These are phyloP conservation scores for Cercospora sojina DNA, from an alignment of 2,329 filamentous ascomycete species.

Conservation along the genomic window DNA sequence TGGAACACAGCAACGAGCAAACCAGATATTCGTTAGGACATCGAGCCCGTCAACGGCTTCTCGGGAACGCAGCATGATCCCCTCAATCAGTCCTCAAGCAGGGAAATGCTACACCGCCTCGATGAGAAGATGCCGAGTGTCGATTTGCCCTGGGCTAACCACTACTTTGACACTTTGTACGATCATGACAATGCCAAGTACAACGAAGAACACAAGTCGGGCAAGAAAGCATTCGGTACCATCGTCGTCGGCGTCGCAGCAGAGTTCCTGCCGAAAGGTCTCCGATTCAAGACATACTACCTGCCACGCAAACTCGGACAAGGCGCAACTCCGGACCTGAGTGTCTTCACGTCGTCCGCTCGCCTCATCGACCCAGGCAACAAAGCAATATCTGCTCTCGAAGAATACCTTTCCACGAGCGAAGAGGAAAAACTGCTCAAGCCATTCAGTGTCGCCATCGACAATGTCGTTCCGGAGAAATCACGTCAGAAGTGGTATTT, in stretches of 20 bases:
- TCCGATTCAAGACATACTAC: not conserved
- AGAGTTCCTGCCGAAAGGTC: not conserved
- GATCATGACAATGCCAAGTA: not conserved
- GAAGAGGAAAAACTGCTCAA: not conserved
- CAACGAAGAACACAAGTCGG: not conserved
- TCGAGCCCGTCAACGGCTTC: not conserved
- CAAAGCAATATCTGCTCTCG: not conserved
- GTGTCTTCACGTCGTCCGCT: not conserved
- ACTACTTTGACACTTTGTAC: not conserved
- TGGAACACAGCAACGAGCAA: not conserved
- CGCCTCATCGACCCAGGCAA: not conserved
- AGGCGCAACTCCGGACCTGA: not conserved
- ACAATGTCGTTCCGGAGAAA: not conserved
- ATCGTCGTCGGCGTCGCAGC: not conserved
- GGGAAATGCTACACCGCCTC: not conserved
- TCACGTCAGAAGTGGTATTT: not conserved
- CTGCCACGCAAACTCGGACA: not conserved
- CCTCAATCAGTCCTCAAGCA: not conserved
- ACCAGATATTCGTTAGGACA: not conserved
- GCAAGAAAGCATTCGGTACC: not conserved
- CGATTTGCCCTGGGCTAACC: not conserved
- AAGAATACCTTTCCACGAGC: not conserved
- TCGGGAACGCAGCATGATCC: not conserved
- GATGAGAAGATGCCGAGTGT: not conserved
- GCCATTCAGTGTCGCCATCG: not conserved